A percentile compares a stretch with the other conserved stretches of the same genome.
Evolutionary conservation across 176 grass and related monocot species (phyloP).

Genomic region (Olyra latifolia): DNA sequence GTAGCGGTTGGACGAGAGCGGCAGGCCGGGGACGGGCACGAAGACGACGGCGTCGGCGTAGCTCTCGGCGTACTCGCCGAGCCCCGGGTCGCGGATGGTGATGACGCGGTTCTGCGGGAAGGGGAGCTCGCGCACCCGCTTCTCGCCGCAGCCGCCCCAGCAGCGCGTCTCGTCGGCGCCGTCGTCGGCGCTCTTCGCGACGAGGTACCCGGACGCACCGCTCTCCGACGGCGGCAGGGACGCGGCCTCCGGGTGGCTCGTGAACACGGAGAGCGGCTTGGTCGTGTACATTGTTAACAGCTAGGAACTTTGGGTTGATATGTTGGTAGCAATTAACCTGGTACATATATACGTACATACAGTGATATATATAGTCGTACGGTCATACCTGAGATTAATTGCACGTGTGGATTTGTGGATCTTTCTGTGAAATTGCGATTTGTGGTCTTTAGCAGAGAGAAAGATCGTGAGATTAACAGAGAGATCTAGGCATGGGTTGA

Average conservation of each 20-base stretch:
- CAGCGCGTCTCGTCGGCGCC: slow-evolving; percentile 28
- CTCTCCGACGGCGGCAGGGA: slow-evolving; percentile 32
- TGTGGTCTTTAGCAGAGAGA: neutral
- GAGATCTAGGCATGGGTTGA: neutral
- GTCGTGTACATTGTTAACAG: slow-evolving; percentile 43
- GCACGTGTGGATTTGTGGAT: neutral
- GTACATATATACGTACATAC: neutral
- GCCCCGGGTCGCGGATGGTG: slow-evolving; percentile 15
- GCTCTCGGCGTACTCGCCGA: neutral
- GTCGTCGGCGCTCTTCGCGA: slow-evolving; percentile 24
- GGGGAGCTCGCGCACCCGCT: slow-evolving; percentile 33
- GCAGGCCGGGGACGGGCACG: slow-evolving; percentile 36
- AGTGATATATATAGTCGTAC: neutral
- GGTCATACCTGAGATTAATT: neutral
- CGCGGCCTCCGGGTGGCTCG: slow-evolving; percentile 7
- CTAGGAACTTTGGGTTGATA: neutral
- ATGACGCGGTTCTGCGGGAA: slow-evolving; percentile 45
- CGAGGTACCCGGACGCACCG: slow-evolving; percentile 36
- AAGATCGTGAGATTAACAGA: neutral
- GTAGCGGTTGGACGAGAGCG: slow-evolving; percentile 51
- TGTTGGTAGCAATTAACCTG: neutral
- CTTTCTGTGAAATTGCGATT: neutral
- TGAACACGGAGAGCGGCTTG: slow-evolving; percentile 31
- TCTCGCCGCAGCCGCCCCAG: slow-evolving; percentile 2
- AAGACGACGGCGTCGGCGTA: slow-evolving; percentile 31